Percentiles rank a stretch among this genome's conserved stretches.
These are phyloP conservation scores for Xenoacremonium recifei DNA, from an alignment of 2,329 filamentous ascomycete genomes.

Conservation along the genomic window DNA sequence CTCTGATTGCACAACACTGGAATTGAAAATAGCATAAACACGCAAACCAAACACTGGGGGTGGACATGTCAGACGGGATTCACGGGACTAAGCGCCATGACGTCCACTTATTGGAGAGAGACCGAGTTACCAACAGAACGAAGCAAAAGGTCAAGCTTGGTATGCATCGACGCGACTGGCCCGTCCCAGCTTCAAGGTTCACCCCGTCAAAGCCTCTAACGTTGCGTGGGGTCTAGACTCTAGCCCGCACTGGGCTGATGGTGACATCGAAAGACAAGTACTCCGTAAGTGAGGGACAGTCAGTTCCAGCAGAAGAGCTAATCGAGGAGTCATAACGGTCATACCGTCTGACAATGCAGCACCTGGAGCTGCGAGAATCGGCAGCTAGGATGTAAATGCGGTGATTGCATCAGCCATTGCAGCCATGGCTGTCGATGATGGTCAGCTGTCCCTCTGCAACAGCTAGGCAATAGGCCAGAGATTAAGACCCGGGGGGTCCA, in stretches of 20 bases:
- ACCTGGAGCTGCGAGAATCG: not conserved
- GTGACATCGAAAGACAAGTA: constrained; percentile 9
- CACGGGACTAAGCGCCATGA: not conserved
- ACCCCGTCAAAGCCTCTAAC: constrained; percentile 12
- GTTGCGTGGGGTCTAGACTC: constrained; percentile 12
- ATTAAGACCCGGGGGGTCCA: not conserved
- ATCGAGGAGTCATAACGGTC: not conserved
- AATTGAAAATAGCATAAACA: not conserved
- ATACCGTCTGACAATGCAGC: not conserved
- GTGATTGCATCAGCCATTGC: not conserved
- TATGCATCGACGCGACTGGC: constrained; percentile 7
- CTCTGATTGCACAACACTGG: no score
- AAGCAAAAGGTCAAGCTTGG: constrained; percentile 12
- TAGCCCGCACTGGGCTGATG: constrained; percentile 11
- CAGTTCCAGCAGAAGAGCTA: not conserved
- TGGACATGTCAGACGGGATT: not conserved
- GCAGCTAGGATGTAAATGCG: not conserved
- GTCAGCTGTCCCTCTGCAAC: constrained; percentile 1
- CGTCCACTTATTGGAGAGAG: not conserved
- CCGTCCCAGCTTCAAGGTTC: constrained; percentile 14
- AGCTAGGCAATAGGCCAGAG: not conserved
- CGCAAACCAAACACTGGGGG: not conserved
- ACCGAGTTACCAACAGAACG: constrained; percentile 11
- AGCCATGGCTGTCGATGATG: not conserved
- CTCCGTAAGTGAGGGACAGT: not conserved